phyloP scores from a whole-genome alignment of 805 yeast genomes.

The Candida tallmaniae region DNA sequence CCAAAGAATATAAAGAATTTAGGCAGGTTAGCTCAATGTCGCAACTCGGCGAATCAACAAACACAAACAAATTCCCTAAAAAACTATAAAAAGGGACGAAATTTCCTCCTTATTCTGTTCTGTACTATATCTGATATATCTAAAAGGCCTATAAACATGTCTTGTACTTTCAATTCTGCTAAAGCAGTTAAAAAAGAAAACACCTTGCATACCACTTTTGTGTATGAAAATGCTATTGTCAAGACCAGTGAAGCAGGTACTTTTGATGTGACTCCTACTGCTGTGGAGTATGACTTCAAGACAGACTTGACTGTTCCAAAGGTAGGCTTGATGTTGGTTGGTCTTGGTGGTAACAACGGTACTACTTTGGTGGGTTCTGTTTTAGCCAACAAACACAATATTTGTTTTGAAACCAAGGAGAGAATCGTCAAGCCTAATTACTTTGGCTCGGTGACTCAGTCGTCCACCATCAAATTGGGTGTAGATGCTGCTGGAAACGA shows the following conservation, averaged over 20 bases:
- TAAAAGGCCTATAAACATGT: no score
- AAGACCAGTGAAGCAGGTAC: conserved; percentile 47
- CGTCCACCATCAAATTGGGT: conserved; percentile 87
- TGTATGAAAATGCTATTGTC: conserved; percentile 74
- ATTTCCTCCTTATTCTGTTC: conserved; percentile 1
- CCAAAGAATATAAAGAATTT: no score
- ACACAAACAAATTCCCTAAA: neutral
- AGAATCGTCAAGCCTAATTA: conserved; percentile 76
- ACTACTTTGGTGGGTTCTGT: conserved; percentile 83
- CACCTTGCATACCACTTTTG: conserved; percentile 56
- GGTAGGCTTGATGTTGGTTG: conserved; percentile 86
- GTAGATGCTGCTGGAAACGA: conserved; percentile 77
- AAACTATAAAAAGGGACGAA: conserved; percentile 9
- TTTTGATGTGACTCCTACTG: conserved; percentile 64
- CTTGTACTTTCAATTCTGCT: conserved; percentile 46
- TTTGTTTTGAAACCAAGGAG: conserved; percentile 76
- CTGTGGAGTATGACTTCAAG: conserved; percentile 77
- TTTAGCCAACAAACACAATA: conserved; percentile 76
- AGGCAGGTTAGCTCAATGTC: conserved; percentile 17
- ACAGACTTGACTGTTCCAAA: conserved; percentile 78
- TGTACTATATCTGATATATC: neutral
- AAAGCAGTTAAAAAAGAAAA: conserved; percentile 47
- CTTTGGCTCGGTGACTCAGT: conserved; percentile 92
- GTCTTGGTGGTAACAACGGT: conserved; percentile 96
- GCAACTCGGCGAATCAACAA: neutral